Evolutionary conservation across 768 basidiomycete genomes (phyloP).

Genomic region (Leccinum incarnatum): DNA sequence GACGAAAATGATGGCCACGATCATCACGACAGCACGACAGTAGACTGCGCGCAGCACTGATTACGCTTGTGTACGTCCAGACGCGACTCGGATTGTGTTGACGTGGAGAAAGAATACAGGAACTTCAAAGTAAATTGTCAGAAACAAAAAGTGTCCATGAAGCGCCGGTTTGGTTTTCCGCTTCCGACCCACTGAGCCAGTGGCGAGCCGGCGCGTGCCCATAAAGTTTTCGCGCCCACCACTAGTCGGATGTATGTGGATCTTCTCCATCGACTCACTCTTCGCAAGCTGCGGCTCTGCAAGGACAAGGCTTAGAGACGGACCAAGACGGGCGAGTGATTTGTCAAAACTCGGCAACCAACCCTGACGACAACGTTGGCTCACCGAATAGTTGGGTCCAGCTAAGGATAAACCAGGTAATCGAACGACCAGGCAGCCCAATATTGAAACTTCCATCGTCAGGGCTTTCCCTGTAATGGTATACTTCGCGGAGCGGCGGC

Average conservation of each 20-base stretch:
- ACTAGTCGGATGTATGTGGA: conserved; percentile 10
- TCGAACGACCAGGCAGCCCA: conserved; percentile 17
- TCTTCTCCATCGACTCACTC: conserved; percentile 1
- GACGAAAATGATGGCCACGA: background rate
- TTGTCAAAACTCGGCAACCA: conserved; percentile 1
- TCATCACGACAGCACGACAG: background rate
- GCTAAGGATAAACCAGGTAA: conserved; percentile 22
- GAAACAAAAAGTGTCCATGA: conserved; percentile 10
- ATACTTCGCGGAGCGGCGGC: background rate
- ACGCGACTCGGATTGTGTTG: background rate
- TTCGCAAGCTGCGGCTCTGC: conserved; percentile 7
- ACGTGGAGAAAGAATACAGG: conserved; percentile 4
- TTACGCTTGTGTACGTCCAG: background rate
- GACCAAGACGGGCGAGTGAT: conserved; percentile 6
- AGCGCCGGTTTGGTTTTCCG: conserved; percentile 16
- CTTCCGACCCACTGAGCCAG: conserved; percentile 11
- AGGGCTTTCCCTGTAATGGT: conserved; percentile 7
- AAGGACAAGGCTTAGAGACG: background rate
- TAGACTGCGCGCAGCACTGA: background rate
- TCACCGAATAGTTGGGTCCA: conserved; percentile 18
- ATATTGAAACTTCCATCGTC: conserved; percentile 12
- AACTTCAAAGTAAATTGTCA: background rate
- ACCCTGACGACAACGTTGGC: conserved; percentile 8
- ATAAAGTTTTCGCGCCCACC: conserved; percentile 14
- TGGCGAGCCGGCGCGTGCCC: conserved; percentile 5